Percentiles rank a stretch among this genome's conserved stretches.
These are phyloP conservation scores for Vitis labrusca DNA, from an alignment of 164 flowering plant genomes.

Conservation along the genomic window DNA sequence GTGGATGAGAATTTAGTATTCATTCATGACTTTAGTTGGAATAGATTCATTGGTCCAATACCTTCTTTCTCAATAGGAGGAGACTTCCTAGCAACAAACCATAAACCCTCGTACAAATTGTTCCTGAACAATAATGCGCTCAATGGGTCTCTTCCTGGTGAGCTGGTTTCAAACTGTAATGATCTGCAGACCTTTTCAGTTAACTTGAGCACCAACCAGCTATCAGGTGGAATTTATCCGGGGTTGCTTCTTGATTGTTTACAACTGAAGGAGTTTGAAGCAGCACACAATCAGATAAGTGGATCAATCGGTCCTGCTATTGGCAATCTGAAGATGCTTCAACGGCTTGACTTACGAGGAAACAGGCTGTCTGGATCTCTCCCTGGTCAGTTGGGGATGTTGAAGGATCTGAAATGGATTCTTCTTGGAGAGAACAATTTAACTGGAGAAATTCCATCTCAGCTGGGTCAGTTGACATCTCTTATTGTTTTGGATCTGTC, in stretches of 20 bases:
- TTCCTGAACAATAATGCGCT: conserved; percentile 52
- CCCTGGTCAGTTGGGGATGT: conserved; percentile 43
- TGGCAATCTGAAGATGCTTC: conserved; percentile 42
- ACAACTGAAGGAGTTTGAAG: conserved; percentile 44
- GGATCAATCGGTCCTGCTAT: conserved; percentile 44
- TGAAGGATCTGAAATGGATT: conserved; percentile 38
- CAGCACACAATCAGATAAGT: conserved; percentile 53
- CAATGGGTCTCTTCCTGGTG: conserved; percentile 44
- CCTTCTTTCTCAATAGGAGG: conserved; percentile 45
- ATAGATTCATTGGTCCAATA: conserved; percentile 43
- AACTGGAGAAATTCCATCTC: conserved; percentile 51
- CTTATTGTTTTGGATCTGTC: conserved; percentile 59
- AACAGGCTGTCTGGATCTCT: conserved; percentile 55
- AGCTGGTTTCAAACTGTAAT: conserved; percentile 40
- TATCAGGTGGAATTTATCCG: conserved; percentile 35
- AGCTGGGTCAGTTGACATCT: conserved; percentile 46
- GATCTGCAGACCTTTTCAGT: conserved; percentile 36
- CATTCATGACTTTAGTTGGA: conserved; percentile 67
- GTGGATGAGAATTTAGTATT: conserved; percentile 17
- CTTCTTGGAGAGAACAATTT: conserved; percentile 56
- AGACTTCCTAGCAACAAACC: conserved; percentile 17
- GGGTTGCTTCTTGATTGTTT: conserved; percentile 37
- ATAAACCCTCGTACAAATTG: conserved; percentile 34
- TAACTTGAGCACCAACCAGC: conserved; percentile 53
- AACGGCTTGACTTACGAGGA: conserved; percentile 46